A percentile compares a stretch with the other conserved stretches of the same genome.
These are phyloP conservation scores for Fusarium subglutinans DNA, from an alignment of 2,329 filamentous ascomycete species.

Conservation along the genomic window DNA sequence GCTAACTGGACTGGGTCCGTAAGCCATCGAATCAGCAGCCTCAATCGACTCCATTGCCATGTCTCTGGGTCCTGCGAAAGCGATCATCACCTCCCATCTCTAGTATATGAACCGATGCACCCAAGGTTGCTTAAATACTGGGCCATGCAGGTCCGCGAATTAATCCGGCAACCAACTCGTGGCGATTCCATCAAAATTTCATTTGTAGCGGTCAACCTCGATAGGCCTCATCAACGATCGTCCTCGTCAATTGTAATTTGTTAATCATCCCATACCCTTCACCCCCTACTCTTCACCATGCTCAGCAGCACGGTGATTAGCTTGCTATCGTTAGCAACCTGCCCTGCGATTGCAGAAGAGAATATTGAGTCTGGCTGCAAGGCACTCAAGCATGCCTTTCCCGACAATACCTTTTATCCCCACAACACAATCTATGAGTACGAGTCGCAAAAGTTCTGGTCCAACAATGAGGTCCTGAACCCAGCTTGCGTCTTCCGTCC, in stretches of 20 bases:
- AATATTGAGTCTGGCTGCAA: neutral
- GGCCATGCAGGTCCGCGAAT: neutral
- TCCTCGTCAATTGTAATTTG: neutral
- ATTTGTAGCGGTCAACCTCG: neutral
- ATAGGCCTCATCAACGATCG: fast-evolving
- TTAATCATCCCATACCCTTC: too few species aligned
- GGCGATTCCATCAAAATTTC: neutral
- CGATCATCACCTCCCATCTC: neutral
- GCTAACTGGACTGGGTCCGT: neutral
- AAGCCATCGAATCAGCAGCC: neutral
- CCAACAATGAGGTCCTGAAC: constrained; percentile 14
- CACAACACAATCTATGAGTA: constrained; percentile 5
- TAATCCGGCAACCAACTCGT: neutral
- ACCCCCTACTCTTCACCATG: too few species aligned
- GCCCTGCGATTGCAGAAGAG: neutral
- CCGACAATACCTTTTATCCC: constrained; percentile 1
- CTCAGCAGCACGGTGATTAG: neutral
- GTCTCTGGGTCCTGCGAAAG: neutral
- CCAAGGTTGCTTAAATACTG: neutral
- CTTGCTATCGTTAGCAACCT: neutral
- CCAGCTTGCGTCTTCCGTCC: constrained; percentile 28
- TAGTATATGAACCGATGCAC: neutral
- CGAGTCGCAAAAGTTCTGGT: constrained; percentile 26
- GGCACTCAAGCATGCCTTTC: neutral
- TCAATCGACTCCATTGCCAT: neutral